A percentile compares a stretch with the other conserved stretches of the same genome.
phyloP scores from a whole-genome alignment of 345 rosid species.

The Psidium friedrichsthalianum region DNA sequence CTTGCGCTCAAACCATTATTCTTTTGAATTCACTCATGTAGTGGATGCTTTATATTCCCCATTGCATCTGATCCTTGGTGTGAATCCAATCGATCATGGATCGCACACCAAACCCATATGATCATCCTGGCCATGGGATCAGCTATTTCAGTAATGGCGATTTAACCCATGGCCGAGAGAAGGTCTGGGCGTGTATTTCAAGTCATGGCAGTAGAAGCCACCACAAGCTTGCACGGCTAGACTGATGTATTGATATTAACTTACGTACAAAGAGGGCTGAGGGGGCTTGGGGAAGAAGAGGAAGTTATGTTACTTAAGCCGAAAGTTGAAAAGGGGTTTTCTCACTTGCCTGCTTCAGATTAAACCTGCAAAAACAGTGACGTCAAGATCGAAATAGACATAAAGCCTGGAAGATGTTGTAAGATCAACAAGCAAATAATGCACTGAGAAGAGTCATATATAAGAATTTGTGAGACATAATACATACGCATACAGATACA shows the following conservation, averaged over 20 bases:
- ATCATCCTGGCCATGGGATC: background rate
- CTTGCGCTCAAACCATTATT: too few relatives aligned
- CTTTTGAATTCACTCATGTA: background rate
- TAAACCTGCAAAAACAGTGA: background rate
- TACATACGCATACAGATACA: background rate
- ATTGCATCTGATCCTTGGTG: background rate
- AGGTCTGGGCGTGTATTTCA: background rate
- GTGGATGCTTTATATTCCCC: background rate
- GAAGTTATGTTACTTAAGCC: background rate
- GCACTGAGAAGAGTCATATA: background rate
- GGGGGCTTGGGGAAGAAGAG: background rate
- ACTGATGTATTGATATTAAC: background rate
- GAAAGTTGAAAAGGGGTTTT: background rate
- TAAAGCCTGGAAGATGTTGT: background rate
- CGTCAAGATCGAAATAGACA: background rate
- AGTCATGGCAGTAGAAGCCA: background rate
- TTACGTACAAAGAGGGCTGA: background rate
- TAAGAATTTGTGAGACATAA: background rate
- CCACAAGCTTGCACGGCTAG: too few relatives aligned
- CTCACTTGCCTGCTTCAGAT: background rate
- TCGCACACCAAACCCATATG: background rate
- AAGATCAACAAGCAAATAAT: background rate
- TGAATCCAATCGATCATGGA: background rate
- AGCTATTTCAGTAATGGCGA: background rate
- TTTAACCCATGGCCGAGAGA: background rate